Evolutionary conservation across 345 rosid genomes (phyloP), one percentile per base, ranked within the genome.

Genomic region (Diplotaxis tenuifolia): DNA sequence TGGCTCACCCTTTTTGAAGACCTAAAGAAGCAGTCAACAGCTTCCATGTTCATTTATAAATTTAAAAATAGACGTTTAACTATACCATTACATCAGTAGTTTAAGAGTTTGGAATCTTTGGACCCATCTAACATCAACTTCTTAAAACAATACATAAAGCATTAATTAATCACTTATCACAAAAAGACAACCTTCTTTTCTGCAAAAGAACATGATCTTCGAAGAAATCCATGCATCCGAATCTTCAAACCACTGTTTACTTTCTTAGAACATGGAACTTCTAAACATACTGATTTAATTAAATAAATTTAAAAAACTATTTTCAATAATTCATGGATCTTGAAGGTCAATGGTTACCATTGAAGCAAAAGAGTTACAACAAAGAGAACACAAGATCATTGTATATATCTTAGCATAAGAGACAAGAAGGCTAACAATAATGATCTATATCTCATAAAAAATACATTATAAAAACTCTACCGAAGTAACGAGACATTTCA

Each of bases 361-460:
- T 70, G 75, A 70, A 71, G 67, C 57, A 62, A 70, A 71, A 36
- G 62, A 64, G 66, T 47, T 80, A 78, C 79, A 78, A 72, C 65
- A 61, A 45, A 72, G 76, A 80, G 78, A 80, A 82, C 15, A 79
- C 70, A 78, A 84, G 83, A 89, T 86, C 95, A 85, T 87, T 82
- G 78, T 75, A 79, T 63, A 79, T 75, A 79, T 63, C 77, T 78
- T 82, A 80, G 86, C 90, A 84, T 61, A 16, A n/a, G 65, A 74
- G 80, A 64, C 68, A 29, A 12, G 40, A 81, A 73, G 84, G 89
- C 85, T 81, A 86, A 81, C 21, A 71, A 72, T 74, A 81, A 84
- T 86, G 85, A 58, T 67, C 72, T 67, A 71, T 23, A 71, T 74
- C 83, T 63, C 68, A 32, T 40, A 49, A 68, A 21, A 5, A 21